phyloP scores from a whole-genome alignment of 495 filamentous ascomycete genomes.

The Xylaria scruposa region DNA sequence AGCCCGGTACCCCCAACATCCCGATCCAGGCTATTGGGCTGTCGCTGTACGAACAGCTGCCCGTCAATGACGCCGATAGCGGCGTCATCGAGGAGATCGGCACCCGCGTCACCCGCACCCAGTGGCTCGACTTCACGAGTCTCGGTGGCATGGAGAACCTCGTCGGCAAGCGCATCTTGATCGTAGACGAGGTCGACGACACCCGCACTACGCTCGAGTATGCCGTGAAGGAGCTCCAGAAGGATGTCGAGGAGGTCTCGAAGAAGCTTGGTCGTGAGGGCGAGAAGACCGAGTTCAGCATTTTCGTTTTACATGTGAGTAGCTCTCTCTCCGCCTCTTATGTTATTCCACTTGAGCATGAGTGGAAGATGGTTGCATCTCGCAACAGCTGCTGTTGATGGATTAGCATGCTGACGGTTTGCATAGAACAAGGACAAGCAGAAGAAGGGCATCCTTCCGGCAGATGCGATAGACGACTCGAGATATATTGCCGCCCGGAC shows the following conservation, averaged over 20 bases:
- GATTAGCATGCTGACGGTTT: constrained; percentile 24
- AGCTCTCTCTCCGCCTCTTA: neutral
- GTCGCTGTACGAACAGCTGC: constrained; percentile 90
- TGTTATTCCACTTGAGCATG: neutral
- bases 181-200: constrained; percentile 99
- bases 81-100: constrained; percentile 73
- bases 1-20: constrained; percentile 86
- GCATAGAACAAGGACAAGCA: constrained; percentile 92
- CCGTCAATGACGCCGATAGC: constrained; percentile 41
- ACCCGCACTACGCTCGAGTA: constrained; percentile 97
- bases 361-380: neutral
- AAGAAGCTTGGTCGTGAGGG: constrained; percentile 68
- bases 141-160: constrained; percentile 87
- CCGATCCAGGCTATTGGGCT: constrained; percentile 99
- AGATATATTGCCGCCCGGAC: constrained; percentile 88
- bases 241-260: constrained; percentile 88
- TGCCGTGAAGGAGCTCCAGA: constrained; percentile 92
- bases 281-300: constrained; percentile 83
- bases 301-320: constrained; percentile 95
- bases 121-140: constrained; percentile 93
- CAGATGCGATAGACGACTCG: constrained; percentile 75
- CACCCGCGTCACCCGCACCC: constrained; percentile 94
- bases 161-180: constrained; percentile 95
- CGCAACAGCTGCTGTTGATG: neutral
- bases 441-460: constrained; percentile 87